Conservation (phyloP, 2,329 filamentous ascomycete species). For the Lojkania enalia region DNA sequence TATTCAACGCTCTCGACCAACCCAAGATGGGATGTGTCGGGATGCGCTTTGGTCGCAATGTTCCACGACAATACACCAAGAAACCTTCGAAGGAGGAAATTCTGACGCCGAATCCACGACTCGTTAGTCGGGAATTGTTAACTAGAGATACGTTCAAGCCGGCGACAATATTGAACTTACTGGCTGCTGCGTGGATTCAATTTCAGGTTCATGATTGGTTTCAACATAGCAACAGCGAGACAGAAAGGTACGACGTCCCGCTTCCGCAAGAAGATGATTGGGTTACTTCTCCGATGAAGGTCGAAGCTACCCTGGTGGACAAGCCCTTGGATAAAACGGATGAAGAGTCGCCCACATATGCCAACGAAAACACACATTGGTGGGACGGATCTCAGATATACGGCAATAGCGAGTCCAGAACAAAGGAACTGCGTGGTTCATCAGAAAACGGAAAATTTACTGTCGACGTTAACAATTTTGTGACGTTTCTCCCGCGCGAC, state of each 20-base stretch:
- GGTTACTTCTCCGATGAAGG: constrained; percentile 39
- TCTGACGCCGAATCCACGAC: constrained; percentile 49
- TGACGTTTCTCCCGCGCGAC: constrained; percentile 48
- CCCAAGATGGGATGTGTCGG: constrained; percentile 52
- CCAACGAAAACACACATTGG: constrained; percentile 51
- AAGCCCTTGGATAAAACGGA: constrained; percentile 43
- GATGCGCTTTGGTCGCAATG: constrained; percentile 53
- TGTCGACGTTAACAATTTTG: constrained; percentile 39
- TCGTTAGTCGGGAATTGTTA: constrained; percentile 50
- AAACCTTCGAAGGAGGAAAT: constrained; percentile 49
- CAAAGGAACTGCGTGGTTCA: constrained; percentile 40
- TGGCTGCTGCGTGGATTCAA: constrained; percentile 56
- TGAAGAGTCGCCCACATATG: constrained; percentile 46
- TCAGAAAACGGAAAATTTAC: constrained; percentile 46
- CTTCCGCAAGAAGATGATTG: constrained; percentile 43
- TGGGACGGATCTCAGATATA: constrained; percentile 56
- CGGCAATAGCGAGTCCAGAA: constrained; percentile 46
- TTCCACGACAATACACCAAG: constrained; percentile 41
- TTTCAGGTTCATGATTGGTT: constrained; percentile 48
- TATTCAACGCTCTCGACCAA: constrained; percentile 48
- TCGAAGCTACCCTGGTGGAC: constrained; percentile 44
- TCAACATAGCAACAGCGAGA: constrained; percentile 27
- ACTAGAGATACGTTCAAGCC: constrained; percentile 50
- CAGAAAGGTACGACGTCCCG: constrained; percentile 38
- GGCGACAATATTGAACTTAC: constrained; percentile 51